These are phyloP conservation scores for Cercophora scortea DNA, from an alignment of 495 filamentous ascomycete genomes.

Conservation along the genomic window DNA sequence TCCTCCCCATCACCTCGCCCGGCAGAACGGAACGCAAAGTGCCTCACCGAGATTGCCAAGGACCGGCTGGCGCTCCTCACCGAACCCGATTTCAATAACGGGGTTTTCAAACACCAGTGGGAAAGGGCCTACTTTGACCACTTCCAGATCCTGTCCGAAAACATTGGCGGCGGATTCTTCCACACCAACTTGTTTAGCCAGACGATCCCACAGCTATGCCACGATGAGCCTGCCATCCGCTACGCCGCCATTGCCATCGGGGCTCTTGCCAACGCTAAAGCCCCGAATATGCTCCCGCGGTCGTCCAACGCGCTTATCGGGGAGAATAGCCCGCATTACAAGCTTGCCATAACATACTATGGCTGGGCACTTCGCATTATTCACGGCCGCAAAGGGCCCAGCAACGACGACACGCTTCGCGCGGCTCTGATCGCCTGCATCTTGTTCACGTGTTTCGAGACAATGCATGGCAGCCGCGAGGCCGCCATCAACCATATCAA, in stretches of 20 bases:
- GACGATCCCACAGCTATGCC: constrained; percentile 16
- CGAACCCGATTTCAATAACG: neutral
- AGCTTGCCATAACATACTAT: constrained; percentile 19
- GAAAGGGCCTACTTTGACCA: constrained; percentile 16
- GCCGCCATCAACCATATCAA: constrained; percentile 18
- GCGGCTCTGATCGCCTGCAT: constrained; percentile 18
- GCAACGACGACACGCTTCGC: constrained; percentile 7
- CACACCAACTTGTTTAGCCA: constrained; percentile 9
- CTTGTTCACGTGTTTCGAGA: constrained; percentile 21
- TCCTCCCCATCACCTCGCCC: neutral
- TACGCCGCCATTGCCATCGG: constrained; percentile 21
- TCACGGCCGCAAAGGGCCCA: constrained; percentile 5
- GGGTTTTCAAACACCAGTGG: constrained; percentile 2
- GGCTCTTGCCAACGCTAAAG: constrained; percentile 11
- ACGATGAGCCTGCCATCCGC: constrained; percentile 9
- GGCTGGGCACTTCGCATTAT: constrained; percentile 14
- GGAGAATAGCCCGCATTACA: constrained; percentile 11
- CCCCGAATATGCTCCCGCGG: neutral
- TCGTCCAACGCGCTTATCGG: neutral
- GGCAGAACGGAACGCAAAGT: neutral
- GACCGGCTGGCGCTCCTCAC: neutral
- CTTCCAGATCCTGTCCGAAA: constrained; percentile 9
- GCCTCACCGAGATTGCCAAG: neutral
- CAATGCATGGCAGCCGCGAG: constrained; percentile 14
- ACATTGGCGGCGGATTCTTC: constrained; percentile 17